A percentile compares a stretch with the other conserved stretches of the same genome.
Conservation (phyloP, 805 yeast genomes). For the Cyberlindnera xishuangbannaensis region DNA sequence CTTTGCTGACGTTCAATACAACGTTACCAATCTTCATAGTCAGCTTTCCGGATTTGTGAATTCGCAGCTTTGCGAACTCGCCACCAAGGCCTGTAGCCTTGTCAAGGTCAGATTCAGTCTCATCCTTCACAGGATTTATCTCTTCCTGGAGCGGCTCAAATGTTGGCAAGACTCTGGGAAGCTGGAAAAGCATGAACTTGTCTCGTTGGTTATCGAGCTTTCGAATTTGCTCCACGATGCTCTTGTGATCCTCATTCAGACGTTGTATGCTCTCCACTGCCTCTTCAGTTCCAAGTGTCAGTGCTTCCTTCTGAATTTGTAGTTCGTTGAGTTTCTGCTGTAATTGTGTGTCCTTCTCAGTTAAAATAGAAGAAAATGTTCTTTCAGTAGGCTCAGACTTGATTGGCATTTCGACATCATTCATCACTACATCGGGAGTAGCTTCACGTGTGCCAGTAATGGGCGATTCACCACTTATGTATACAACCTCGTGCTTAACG, state of each 20-base stretch:
- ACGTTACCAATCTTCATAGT: slow-evolving; percentile 69
- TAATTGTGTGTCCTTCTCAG: slow-evolving; percentile 22
- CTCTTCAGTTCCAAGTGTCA: slow-evolving; percentile 29
- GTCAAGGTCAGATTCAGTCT: slow-evolving; percentile 1
- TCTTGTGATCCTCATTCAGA: slow-evolving; percentile 34
- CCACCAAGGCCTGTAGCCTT: slow-evolving; percentile 39
- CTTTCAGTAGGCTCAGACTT: slow-evolving; percentile 21
- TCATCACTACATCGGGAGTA: slow-evolving; percentile 17
- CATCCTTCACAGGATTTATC: slow-evolving; percentile 10
- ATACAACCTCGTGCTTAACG: slow-evolving; percentile 6
- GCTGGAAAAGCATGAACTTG: slow-evolving; percentile 32
- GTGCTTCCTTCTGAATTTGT: slow-evolving; percentile 24
- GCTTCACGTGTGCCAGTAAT: slow-evolving; percentile 23
- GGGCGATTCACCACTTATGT: no score
- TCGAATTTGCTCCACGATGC: slow-evolving; percentile 26
- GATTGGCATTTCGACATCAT: no score
- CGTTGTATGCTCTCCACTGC: slow-evolving; percentile 31
- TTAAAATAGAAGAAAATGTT: slow-evolving; percentile 15
- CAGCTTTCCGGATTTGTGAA: slow-evolving; percentile 80
- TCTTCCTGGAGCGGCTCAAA: slow-evolving; percentile 21
- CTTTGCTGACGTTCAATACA: slow-evolving; percentile 62
- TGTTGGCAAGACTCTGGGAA: slow-evolving; percentile 33
- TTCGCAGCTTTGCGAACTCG: slow-evolving; percentile 62
- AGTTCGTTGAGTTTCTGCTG: slow-evolving; percentile 26
- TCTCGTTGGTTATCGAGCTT: slow-evolving; percentile 28